phyloP scores from a whole-genome alignment of 768 basidiomycete genomes.

The Clitopilus passeckerianus region DNA sequence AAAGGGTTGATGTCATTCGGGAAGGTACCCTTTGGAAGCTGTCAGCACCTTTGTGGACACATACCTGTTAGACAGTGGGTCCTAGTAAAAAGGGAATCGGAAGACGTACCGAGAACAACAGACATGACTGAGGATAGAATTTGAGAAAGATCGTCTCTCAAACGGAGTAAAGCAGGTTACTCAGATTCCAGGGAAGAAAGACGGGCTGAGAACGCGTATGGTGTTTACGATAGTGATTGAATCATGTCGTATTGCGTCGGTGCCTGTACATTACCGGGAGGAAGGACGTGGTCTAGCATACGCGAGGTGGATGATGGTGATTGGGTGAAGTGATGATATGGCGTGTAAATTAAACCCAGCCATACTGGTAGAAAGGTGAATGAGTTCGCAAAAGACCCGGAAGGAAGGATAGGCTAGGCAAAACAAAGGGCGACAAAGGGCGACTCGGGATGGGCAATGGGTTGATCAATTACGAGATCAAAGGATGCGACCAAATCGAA shows the following conservation, averaged over 20 bases:
- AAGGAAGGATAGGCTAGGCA: background rate
- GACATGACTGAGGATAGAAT: background rate
- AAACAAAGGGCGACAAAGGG: background rate
- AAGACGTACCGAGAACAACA: background rate
- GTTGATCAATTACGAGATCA: background rate
- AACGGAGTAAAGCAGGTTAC: background rate
- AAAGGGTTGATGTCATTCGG: background rate
- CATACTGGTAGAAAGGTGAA: background rate
- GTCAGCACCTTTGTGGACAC: background rate
- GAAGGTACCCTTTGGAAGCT: background rate
- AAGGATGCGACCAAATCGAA: background rate
- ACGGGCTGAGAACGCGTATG: background rate
- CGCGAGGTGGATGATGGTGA: background rate
- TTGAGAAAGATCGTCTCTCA: background rate
- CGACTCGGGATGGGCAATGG: background rate
- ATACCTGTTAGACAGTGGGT: too few species aligned
- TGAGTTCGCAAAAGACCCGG: background rate
- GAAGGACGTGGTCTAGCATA: background rate
- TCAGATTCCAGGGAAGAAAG: background rate
- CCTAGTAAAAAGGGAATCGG: background rate
- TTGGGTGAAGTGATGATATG: background rate
- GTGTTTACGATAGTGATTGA: background rate
- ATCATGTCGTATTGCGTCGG: background rate
- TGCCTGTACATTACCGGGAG: background rate
- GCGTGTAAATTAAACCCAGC: background rate